Evolutionary conservation across 108 stramenopile genomes (phyloP).

Genomic region (Skeletonema menzelii): DNA sequence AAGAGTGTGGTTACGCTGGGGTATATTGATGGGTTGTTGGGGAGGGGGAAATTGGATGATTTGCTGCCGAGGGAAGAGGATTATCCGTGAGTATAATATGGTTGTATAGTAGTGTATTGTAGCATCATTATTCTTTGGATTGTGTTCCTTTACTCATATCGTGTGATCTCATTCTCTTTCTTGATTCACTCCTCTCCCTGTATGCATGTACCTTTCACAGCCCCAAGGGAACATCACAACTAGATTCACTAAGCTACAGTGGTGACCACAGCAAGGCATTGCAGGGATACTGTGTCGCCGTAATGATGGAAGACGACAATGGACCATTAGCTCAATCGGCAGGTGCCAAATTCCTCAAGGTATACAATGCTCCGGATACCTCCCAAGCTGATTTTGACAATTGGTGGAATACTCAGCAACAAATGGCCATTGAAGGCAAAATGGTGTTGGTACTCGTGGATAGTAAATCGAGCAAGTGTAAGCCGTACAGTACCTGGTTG

Average conservation of each 20-base stretch:
- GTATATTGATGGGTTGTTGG: conserved; percentile 32
- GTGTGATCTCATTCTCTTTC: not conserved
- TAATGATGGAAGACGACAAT: conserved; percentile 41
- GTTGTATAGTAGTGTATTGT: not conserved
- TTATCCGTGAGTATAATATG: conserved; percentile 8
- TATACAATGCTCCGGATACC: conserved; percentile 16
- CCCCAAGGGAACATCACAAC: conserved; percentile 20
- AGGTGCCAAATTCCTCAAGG: conserved; percentile 31
- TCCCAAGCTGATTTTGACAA: conserved; percentile 19
- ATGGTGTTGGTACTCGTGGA: conserved; percentile 35
- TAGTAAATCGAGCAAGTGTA: conserved; percentile 27
- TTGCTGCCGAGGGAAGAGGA: conserved; percentile 38
- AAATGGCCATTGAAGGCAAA: conserved; percentile 11
- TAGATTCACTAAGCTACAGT: conserved; percentile 11
- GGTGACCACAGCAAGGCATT: conserved; percentile 20
- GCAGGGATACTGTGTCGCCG: conserved; percentile 33
- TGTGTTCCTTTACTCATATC: not conserved
- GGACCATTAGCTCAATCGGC: conserved; percentile 42
- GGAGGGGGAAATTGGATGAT: conserved; percentile 16
- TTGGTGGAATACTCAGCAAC: conserved; percentile 36
- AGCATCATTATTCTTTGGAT: no score
- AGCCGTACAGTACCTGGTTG: conserved; percentile 8
- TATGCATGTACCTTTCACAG: no score
- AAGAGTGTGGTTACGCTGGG: conserved; percentile 31
- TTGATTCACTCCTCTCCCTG: not conserved